Evolutionary conservation across 2,329 filamentous ascomycete genomes (phyloP).

Genomic region (Magnaporthiopsis incrustans): DNA sequence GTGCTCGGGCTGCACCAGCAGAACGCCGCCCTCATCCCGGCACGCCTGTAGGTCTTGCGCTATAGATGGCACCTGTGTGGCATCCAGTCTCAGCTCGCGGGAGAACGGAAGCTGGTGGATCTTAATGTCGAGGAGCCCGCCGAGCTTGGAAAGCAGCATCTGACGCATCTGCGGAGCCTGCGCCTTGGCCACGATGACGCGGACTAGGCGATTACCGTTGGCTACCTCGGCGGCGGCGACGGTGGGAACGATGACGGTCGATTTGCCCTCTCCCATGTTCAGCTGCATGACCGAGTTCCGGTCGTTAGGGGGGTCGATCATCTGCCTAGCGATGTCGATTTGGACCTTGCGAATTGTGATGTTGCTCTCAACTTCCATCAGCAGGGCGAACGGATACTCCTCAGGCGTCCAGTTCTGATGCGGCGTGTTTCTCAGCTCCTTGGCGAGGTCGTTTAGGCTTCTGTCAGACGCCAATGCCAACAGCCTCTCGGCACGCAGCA

Average conservation of each 20-base stretch:
- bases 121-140: slow-evolving; percentile 44
- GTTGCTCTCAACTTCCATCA: slow-evolving; percentile 57
- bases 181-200: slow-evolving; percentile 54
- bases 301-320: slow-evolving; percentile 32
- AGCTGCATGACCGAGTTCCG: slow-evolving; percentile 53
- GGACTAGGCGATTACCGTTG: slow-evolving; percentile 39
- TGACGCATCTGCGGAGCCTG: slow-evolving; percentile 54
- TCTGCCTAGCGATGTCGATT: slow-evolving; percentile 45
- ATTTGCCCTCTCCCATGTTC: slow-evolving; percentile 67
- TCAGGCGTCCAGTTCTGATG: slow-evolving; percentile 47
- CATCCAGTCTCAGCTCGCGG: slow-evolving; percentile 29
- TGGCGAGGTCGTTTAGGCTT: slow-evolving; percentile 25
- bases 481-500: slow-evolving; percentile 36
- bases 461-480: slow-evolving; percentile 12
- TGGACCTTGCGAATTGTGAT: slow-evolving; percentile 55
- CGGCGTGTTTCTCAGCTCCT: slow-evolving; percentile 40
- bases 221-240: slow-evolving; percentile 43
- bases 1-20: slow-evolving; percentile 57
- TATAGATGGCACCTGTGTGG: slow-evolving; percentile 30
- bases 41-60: slow-evolving; percentile 34
- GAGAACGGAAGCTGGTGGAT: slow-evolving; percentile 54
- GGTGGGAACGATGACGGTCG: slow-evolving; percentile 61
- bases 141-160: slow-evolving; percentile 44
- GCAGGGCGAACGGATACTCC: slow-evolving; percentile 48
- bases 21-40: slow-evolving; percentile 39